Base-by-base conservation (phyloP, 495 filamentous ascomycete species). In the Bryoglossum gracile region DNA sequence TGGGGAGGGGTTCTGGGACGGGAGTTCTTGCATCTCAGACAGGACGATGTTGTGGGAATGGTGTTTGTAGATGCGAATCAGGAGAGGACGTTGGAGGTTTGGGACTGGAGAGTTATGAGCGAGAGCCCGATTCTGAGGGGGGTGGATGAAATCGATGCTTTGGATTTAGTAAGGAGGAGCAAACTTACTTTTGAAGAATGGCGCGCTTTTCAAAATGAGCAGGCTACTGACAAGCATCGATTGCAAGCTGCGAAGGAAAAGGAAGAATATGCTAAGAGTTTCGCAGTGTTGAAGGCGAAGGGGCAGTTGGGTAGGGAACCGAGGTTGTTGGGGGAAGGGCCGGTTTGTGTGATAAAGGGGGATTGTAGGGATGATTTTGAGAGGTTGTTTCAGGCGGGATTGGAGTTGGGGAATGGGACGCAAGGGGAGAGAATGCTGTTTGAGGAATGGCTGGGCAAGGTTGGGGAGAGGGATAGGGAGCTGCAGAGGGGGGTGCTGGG, bases 381-480 rank as follows among this genome's bases (percentile, higher is more conserved):
- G 22, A 38, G 24, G 43, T 8, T 65, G 45, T 64, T 58, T 44
- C 43, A 56, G 50, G 57, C 55, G 17, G 62, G 61, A 0, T 40
- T 65, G 43, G 59, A 36, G 19, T 54, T 45, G 23, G 62, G 62
- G 6, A 63, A 62, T 39, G 64, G 62, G 17, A 63, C 61, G 0
- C 57, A 59, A 42, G 58, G 57, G 25, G 48, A 66, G 51, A 54
- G 62, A 46, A 50, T 32, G 25, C 33, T 34, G 50, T 50, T 57
- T 28, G 51, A 51, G 50, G 59, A 61, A 40, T 11, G 57, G 47
- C 58, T 66, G 25, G 37, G 38, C 34, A 57, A 43, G 37, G 59
- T 52, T 34, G 59, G 62, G 56, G 54, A 51, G 25, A 63, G 53
- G 53, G 62, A 48, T 57, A 45, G 53, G 40, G 49, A 53, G 24